phyloP scores from a whole-genome alignment of 2,329 filamentous ascomycete genomes.

The Beauveria caledonica region DNA sequence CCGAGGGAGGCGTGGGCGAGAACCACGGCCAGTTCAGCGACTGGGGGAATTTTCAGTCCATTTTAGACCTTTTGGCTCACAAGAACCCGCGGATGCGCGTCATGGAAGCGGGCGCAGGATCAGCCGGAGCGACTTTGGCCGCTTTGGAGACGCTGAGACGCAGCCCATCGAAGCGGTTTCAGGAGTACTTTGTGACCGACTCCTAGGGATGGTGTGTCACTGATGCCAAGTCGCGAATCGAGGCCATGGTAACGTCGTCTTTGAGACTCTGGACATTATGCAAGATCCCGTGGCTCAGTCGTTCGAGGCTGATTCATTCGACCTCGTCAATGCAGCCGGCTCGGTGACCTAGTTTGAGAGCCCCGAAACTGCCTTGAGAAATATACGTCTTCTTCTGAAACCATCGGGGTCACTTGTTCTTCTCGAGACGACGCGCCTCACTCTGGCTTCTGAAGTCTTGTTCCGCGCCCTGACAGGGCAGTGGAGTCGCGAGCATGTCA shows the following conservation, averaged over 20 bases:
- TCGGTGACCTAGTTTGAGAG: conserved; percentile 17
- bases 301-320: conserved; percentile 5
- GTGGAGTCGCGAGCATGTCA: not conserved
- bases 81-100: conserved; percentile 13
- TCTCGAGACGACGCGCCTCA: conserved; percentile 11
- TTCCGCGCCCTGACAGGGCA: not conserved
- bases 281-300: not conserved
- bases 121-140: conserved; percentile 21
- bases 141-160: not conserved
- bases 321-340: conserved; percentile 17
- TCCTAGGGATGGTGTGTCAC: conserved; percentile 30
- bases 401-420: conserved; percentile 19
- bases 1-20: not conserved
- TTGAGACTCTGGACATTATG: conserved; percentile 17
- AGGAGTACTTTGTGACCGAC: conserved; percentile 28
- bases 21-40: not conserved
- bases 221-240: not conserved
- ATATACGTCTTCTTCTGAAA: conserved; percentile 15
- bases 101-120: conserved; percentile 31
- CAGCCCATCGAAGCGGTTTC: conserved; percentile 22
- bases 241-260: not conserved
- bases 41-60: no score
- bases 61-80: not conserved
- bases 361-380: not conserved
- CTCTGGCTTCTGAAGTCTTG: not conserved